Evolutionary conservation across 23 red algal genomes (phyloP).

Genomic region (Rhodosorus marinus): DNA sequence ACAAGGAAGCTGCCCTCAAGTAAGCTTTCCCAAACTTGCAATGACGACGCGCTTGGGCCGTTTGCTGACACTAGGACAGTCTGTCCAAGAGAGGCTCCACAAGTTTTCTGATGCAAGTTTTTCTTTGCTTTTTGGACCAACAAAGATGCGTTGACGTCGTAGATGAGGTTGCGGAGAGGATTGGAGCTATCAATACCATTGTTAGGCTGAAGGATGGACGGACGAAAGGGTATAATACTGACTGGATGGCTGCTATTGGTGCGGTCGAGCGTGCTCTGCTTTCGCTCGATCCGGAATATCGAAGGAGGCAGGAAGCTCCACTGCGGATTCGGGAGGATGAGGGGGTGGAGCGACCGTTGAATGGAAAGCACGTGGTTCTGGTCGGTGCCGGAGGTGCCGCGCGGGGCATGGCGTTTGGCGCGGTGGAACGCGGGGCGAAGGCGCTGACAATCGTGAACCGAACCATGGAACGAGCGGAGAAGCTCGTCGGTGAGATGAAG

Average conservation of each 20-base stretch:
- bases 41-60: too few relatives aligned
- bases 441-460: slow-evolving; percentile 61
- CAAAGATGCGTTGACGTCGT: slow-evolving; percentile 67
- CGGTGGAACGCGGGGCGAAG: slow-evolving; percentile 17
- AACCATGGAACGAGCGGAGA: slow-evolving; percentile 23
- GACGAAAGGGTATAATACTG: slow-evolving; percentile 53
- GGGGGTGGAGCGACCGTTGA: slow-evolving; percentile 2
- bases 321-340: slow-evolving; percentile 7
- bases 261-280: slow-evolving; percentile 15
- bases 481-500: slow-evolving; percentile 19
- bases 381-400: slow-evolving; percentile 87
- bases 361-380: slow-evolving; percentile 23
- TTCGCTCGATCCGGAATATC: not conserved
- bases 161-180: slow-evolving; percentile 45
- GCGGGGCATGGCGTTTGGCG: slow-evolving; percentile 65
- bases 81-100: too few relatives aligned
- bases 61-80: too few relatives aligned
- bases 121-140: too few relatives aligned
- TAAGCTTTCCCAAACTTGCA: too few relatives aligned
- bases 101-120: too few relatives aligned
- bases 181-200: slow-evolving; percentile 87
- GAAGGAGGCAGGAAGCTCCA: not conserved
- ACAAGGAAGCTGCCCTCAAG: slow-evolving; percentile 44
- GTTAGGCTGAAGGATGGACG: slow-evolving; percentile 20
- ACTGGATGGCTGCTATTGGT: slow-evolving; percentile 69